Evolutionary conservation across 768 basidiomycete species (phyloP), one percentile per base, ranked within the genome.

Genomic region (Suillus ampliporus): DNA sequence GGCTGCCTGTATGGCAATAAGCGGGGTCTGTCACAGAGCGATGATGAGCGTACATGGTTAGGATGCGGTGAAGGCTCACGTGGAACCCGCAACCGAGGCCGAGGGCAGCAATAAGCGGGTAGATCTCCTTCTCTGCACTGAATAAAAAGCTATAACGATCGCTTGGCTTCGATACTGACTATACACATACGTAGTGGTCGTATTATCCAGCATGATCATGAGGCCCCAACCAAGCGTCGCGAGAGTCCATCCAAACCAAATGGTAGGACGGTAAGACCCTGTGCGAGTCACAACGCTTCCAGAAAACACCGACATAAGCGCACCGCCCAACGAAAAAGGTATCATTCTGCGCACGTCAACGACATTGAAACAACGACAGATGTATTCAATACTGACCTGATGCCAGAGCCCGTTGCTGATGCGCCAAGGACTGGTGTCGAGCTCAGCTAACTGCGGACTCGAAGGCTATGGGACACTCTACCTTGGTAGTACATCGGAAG

Each of bases 401-500:
- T 57, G 11, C 76, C 77, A 13, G 76, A 67, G 19, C 21, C 38
- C 10, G 77, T 79, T 28, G 79, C 75, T 9, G 73, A 74, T 23
- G 77, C 72, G 6, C 81, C 81, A 17, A 79, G 75, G 10, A 77
- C 73, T 71, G n/a, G 31, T 46, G 40, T 52, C 10, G 1, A 23
- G 14, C 7, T 8, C 14, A 54, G 23, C 62, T 44, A 68, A 46
- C 21, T 21, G 19, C 31, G 13, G 6, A 53, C n/a, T 35, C 7
- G 0, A 38, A 21, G 15, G n/a, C 23, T 37, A 8, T 14, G 17
- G 21, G 15, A 2, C 26, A 61, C 35, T 58, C 34, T 61, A 31
- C 71, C 73, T 64, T 80, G 80, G 57, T 76, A 81, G 64, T 79
- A 81, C 56, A 80, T 64, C 3, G 80, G 79, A 37, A 81, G 57